A percentile compares a stretch with the other conserved stretches of the same genome.
These are phyloP conservation scores for Paraphaeosphaeria sporulosa DNA, from an alignment of 2,329 filamentous ascomycete species.

Conservation along the genomic window DNA sequence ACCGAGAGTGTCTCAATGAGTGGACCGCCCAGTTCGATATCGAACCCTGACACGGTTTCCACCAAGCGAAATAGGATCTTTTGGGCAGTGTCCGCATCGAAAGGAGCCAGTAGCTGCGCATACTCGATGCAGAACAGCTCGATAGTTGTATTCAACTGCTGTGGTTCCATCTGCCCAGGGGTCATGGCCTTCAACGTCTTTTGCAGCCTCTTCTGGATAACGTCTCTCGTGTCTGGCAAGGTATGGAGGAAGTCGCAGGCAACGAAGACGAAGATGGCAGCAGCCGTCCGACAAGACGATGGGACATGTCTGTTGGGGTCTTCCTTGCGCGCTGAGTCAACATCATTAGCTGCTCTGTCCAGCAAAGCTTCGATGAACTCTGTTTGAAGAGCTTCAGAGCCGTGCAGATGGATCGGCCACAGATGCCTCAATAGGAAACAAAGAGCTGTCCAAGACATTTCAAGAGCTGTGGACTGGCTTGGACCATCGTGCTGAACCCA, in stretches of 20 bases:
- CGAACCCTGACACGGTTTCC: slow-evolving; percentile 24
- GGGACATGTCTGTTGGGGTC: slow-evolving; percentile 20
- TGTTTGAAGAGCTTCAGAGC: slow-evolving; percentile 32
- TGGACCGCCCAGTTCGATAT: slow-evolving; percentile 13
- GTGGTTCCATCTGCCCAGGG: slow-evolving; percentile 18
- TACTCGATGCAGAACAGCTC: slow-evolving; percentile 40
- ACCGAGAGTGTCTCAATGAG: slow-evolving; percentile 30
- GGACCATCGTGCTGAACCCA: slow-evolving; percentile 32
- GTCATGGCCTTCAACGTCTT: slow-evolving; percentile 35
- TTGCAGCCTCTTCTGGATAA: slow-evolving; percentile 28
- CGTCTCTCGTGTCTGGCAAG: slow-evolving; percentile 29
- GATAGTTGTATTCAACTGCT: slow-evolving; percentile 27
- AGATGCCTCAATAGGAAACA: slow-evolving; percentile 36
- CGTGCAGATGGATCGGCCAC: slow-evolving; percentile 43
- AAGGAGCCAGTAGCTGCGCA: slow-evolving; percentile 30
- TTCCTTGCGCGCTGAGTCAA: slow-evolving; percentile 21
- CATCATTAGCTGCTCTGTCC: slow-evolving; percentile 34
- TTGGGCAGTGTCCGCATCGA: slow-evolving; percentile 25
- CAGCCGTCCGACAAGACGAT: slow-evolving; percentile 29
- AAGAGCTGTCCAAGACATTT: slow-evolving; percentile 38
- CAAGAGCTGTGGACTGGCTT: slow-evolving; percentile 25
- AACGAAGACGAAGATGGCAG: slow-evolving; percentile 38
- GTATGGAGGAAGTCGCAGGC: slow-evolving; percentile 34
- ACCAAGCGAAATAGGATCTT: slow-evolving; percentile 30
- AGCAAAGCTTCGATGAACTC: slow-evolving; percentile 34